Base-by-base conservation (phyloP, 1,284 basidiomycete species). In the Schizophyllum amplum region DNA sequence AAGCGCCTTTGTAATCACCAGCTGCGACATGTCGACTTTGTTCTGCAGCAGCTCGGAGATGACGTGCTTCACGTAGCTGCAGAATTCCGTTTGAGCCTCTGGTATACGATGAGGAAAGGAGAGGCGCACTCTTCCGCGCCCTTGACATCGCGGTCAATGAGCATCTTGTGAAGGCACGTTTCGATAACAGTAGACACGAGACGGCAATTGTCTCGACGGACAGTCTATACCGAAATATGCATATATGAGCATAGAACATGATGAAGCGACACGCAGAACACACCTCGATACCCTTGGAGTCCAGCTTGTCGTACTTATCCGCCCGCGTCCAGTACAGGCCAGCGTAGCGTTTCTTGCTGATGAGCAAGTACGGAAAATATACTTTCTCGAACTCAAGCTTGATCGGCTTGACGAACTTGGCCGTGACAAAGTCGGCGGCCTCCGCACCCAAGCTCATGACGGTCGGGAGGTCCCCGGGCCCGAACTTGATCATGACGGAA, bases 311-410 rank as follows among this genome's bases (percentile, higher is more conserved):
- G 64, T 91, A 94, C 69, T 93, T 95, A 51, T 97, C 94, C 5
- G 87, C 76, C 61, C 83, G 86, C 1, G 94, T 98, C 95, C 95
- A 98, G 67, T 98, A 97, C 57, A 97, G 72, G 4, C 94, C 95
- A 2, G 95, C 94, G 71, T 98, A 98, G 27, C 95, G 85, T 72
- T 98, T 98, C 74, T 98, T 98, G 79, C 78, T 97, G 71, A 98
- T 98, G 47, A 98, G 83, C 54, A 98, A 73, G 69, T 98, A 98
- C 2, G 94, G 94, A 69, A 90, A 98, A 72, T 98, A 98, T 1
- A 98, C 94, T 69, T 98, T 98, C 69, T 98, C 94, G 73, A 98
- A 98, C 70, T 98, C 95, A 20, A 98, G 82, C 68, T 97, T 98
- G 77, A 98, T 98, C 0, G 95, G 94, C 66, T 89, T 89, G 65